These are phyloP conservation scores for Arctium minus DNA, from an alignment of 129 eudicot genomes.

Conservation along the genomic window DNA sequence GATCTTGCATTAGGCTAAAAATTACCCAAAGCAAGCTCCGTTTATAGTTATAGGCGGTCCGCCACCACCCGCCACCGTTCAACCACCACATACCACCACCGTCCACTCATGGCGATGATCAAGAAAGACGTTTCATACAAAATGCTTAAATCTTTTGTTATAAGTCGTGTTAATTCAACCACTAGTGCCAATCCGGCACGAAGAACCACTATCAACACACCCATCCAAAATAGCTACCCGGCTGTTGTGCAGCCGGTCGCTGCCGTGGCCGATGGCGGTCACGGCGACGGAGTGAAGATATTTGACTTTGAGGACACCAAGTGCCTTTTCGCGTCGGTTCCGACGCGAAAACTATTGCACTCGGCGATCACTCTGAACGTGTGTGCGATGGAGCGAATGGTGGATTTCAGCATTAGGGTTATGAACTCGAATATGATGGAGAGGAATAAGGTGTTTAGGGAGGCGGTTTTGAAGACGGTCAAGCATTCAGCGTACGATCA, in stretches of 20 bases:
- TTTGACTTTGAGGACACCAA: conserved; percentile 43
- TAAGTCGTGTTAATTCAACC: conserved; percentile 18
- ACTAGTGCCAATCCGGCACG: conserved; percentile 19
- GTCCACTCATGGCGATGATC: conserved; percentile 18
- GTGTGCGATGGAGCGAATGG: conserved; percentile 51
- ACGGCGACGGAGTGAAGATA: conserved; percentile 10
- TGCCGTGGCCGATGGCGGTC: neutral
- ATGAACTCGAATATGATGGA: conserved; percentile 63
- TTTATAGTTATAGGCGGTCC: conserved; percentile 18
- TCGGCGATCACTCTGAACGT: conserved; percentile 43
- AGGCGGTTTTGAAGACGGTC: conserved; percentile 25
- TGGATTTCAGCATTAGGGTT: conserved; percentile 61
- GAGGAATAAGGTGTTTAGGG: conserved; percentile 17
- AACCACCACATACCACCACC: neutral
- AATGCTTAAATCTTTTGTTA: conserved; percentile 13
- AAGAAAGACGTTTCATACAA: conserved; percentile 15
- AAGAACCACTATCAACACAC: conserved; percentile 17
- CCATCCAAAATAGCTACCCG: neutral
- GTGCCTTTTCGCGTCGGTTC: conserved; percentile 42
- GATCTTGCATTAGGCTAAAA: conserved; percentile 24
- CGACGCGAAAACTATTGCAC: conserved; percentile 44
- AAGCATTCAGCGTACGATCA: conserved; percentile 57
- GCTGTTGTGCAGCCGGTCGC: neutral
- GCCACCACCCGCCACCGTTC: conserved; percentile 1
- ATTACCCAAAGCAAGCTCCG: conserved; percentile 23